These are phyloP conservation scores for Torrubiella hemipterigena DNA, from an alignment of 2,329 filamentous ascomycete genomes.

Conservation along the genomic window DNA sequence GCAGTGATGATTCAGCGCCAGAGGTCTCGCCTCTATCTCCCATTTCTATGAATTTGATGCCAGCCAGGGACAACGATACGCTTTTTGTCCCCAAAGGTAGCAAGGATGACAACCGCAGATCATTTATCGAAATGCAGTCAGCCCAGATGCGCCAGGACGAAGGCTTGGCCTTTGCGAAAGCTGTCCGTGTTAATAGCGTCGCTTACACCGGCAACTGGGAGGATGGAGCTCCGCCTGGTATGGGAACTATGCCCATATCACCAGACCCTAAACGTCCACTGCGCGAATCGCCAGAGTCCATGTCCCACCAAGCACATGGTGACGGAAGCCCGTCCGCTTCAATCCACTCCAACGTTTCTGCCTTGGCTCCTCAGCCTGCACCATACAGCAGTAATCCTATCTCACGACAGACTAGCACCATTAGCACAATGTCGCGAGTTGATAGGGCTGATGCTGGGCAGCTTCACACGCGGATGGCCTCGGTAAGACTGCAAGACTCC, in stretches of 20 bases:
- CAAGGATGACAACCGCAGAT: slow-evolving; percentile 41
- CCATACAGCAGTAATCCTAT: slow-evolving; percentile 5
- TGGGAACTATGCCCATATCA: slow-evolving; percentile 8
- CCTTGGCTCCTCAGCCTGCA: slow-evolving; percentile 13
- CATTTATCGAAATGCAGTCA: slow-evolving; percentile 45
- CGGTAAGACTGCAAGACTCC: slow-evolving; percentile 29
- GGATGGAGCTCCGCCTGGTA: slow-evolving; percentile 10
- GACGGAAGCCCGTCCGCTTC: slow-evolving; percentile 30
- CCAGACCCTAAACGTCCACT: slow-evolving; percentile 12
- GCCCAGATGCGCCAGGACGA: slow-evolving; percentile 50
- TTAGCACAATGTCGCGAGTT: slow-evolving; percentile 14
- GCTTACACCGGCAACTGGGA: slow-evolving; percentile 21
- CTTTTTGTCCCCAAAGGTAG: slow-evolving; percentile 31
- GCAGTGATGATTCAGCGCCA: slow-evolving; percentile 5
- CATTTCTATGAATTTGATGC: slow-evolving; percentile 13
- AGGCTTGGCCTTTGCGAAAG: slow-evolving; percentile 44
- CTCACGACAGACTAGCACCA: slow-evolving; percentile 12
- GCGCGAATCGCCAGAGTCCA: slow-evolving; percentile 16
- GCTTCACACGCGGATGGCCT: slow-evolving; percentile 18
- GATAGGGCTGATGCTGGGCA: slow-evolving; percentile 15
- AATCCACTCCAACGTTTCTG: slow-evolving; percentile 19
- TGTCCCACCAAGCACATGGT: slow-evolving; percentile 12
- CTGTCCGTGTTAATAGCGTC: slow-evolving; percentile 22
- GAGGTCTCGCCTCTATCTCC: slow-evolving; percentile 1
- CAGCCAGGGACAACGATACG: slow-evolving; percentile 18